Percentiles rank a stretch among this genome's conserved stretches.
phyloP scores from a whole-genome alignment of 2,329 filamentous ascomycete genomes.

The Zymoseptoria tritici region DNA sequence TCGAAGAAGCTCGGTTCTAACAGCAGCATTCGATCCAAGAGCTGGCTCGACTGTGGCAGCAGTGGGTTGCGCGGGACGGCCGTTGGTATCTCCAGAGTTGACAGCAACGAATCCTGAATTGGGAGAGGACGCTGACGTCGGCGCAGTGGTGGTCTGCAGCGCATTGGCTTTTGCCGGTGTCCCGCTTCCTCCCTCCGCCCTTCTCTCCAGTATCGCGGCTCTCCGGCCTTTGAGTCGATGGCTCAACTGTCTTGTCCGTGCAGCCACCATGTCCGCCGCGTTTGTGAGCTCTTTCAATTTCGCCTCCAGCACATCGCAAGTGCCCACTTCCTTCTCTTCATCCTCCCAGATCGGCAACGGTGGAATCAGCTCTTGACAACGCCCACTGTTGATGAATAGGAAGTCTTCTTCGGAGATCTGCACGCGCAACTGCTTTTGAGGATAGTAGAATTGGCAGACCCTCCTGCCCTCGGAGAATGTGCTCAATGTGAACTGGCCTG shows the following conservation, averaged over 20 bases:
- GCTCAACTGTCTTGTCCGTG: constrained; percentile 68
- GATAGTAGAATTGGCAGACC: constrained; percentile 66
- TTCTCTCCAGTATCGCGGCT: constrained; percentile 61
- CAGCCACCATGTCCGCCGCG: constrained; percentile 65
- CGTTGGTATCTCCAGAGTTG: constrained; percentile 36
- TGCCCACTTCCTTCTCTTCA: constrained; percentile 76
- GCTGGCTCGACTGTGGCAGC: constrained; percentile 9
- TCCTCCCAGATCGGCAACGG: constrained; percentile 77
- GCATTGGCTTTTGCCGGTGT: constrained; percentile 30
- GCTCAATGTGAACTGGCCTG: constrained; percentile 67
- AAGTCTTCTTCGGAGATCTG: constrained; percentile 87
- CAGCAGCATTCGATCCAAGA: constrained; percentile 43
- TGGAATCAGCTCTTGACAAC: constrained; percentile 73
- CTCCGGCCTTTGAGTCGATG: constrained; percentile 70
- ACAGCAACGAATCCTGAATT: constrained; percentile 50
- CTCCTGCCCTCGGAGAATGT: constrained; percentile 61
- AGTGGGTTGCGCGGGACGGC: not conserved
- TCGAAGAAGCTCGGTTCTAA: constrained; percentile 53
- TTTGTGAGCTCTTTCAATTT: constrained; percentile 70
- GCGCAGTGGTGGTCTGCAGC: constrained; percentile 26
- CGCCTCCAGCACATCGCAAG: constrained; percentile 74
- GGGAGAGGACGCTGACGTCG: constrained; percentile 13
- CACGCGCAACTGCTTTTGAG: constrained; percentile 67
- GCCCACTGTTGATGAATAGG: constrained; percentile 73
- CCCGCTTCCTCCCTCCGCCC: constrained; percentile 37